These are phyloP conservation scores for Ceratocystis harringtonii DNA, from an alignment of 2,329 filamentous ascomycete genomes.

Conservation along the genomic window DNA sequence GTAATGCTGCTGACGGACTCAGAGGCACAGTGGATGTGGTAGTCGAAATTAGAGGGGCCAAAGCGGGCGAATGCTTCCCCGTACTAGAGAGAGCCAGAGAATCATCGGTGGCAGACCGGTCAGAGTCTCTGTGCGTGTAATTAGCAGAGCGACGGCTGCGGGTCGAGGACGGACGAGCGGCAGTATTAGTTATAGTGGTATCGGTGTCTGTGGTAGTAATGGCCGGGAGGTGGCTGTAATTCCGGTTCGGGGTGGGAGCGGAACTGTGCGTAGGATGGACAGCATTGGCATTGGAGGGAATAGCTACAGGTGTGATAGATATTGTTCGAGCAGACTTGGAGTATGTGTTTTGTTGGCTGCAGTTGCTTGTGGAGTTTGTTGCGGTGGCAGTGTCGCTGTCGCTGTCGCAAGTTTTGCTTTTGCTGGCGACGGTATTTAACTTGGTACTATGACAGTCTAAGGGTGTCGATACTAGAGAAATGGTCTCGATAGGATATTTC, in stretches of 20 bases:
- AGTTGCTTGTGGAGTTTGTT: background rate
- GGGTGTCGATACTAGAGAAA: background rate
- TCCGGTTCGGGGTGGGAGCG: background rate
- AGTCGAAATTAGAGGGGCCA: conserved; percentile 9
- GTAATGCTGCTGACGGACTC: conserved; percentile 1
- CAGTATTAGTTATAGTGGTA: background rate
- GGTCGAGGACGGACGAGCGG: conserved; percentile 21
- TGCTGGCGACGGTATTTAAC: background rate
- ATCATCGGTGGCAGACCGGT: conserved; percentile 6
- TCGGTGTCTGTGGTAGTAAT: background rate
- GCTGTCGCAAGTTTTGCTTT: background rate
- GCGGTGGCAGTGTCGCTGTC: background rate
- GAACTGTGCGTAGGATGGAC: background rate
- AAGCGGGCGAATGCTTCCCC: conserved; percentile 18
- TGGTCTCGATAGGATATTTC: conserved; percentile 9
- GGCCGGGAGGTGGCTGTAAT: background rate
- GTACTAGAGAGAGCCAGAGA: conserved; percentile 12
- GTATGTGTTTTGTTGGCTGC: background rate
- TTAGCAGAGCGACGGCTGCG: conserved; percentile 20
- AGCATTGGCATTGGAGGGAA: background rate
- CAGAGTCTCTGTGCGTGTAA: conserved; percentile 6
- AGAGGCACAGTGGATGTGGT: background rate
- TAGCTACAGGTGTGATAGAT: background rate
- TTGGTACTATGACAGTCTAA: background rate
- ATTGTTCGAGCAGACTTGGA: background rate